Evolutionary conservation across 2,329 filamentous ascomycete genomes (phyloP).

Genomic region (Chaetomium globosum): DNA sequence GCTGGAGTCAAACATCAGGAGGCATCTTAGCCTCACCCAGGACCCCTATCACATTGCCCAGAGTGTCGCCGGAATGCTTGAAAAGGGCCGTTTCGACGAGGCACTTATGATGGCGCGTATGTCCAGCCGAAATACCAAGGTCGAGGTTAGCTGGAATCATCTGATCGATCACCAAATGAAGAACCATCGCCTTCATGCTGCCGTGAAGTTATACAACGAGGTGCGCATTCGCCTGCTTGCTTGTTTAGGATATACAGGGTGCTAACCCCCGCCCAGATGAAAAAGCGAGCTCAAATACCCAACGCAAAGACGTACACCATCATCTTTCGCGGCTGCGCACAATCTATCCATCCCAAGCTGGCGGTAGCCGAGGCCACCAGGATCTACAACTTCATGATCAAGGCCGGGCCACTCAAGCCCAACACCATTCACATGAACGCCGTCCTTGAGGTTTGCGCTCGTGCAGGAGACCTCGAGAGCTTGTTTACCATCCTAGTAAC

Average conservation of each 20-base stretch:
- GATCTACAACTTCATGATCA: slow-evolving; percentile 75
- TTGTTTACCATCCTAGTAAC: slow-evolving; percentile 77
- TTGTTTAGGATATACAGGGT: background rate
- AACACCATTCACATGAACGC: slow-evolving; percentile 86
- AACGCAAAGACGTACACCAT: slow-evolving; percentile 83
- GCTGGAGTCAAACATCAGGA: slow-evolving; percentile 48
- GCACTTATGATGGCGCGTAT: slow-evolving; percentile 69
- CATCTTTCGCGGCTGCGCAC: slow-evolving; percentile 73
- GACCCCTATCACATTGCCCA: slow-evolving; percentile 75
- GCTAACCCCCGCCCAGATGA: slow-evolving; percentile 67
- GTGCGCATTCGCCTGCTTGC: slow-evolving; percentile 47
- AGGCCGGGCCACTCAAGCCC: slow-evolving; percentile 65
- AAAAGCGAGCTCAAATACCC: slow-evolving; percentile 81
- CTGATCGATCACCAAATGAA: slow-evolving; percentile 72
- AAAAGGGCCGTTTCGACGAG: slow-evolving; percentile 62
- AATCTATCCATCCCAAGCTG: slow-evolving; percentile 58
- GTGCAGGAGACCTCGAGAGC: slow-evolving; percentile 73
- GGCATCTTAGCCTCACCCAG: slow-evolving; percentile 63
- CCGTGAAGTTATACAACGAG: slow-evolving; percentile 87
- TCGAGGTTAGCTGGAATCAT: slow-evolving; percentile 84
- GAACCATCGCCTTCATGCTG: slow-evolving; percentile 61
- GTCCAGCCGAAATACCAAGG: slow-evolving; percentile 66
- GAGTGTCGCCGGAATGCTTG: slow-evolving; percentile 64
- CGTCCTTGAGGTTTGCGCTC: slow-evolving; percentile 77
- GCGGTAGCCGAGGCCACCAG: slow-evolving; percentile 70